Evolutionary conservation across 495 filamentous ascomycete species (phyloP).

Genomic region (Lasiosphaeria hispida): DNA sequence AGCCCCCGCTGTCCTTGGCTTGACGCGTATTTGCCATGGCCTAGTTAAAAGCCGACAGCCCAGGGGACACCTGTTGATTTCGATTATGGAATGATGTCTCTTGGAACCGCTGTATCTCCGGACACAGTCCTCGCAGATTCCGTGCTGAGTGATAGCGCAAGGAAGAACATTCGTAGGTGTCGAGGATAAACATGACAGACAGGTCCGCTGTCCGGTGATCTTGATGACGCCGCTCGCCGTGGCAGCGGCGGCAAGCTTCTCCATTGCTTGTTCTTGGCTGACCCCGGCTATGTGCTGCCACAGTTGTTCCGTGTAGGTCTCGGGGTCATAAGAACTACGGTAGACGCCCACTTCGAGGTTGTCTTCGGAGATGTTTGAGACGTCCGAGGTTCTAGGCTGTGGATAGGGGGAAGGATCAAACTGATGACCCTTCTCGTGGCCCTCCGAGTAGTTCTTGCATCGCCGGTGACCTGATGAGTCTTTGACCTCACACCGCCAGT

Average conservation of each 20-base stretch:
- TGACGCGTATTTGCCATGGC: constrained; percentile 27
- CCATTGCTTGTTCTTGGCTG: not conserved
- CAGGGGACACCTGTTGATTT: constrained; percentile 10
- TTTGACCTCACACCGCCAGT: constrained; percentile 23
- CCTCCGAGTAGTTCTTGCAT: constrained; percentile 21
- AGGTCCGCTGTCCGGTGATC: constrained; percentile 32
- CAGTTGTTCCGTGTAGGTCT: constrained; percentile 2
- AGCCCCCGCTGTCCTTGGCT: constrained; percentile 34
- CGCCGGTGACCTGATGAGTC: constrained; percentile 13
- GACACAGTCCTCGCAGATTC: constrained; percentile 37
- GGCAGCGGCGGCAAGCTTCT: constrained; percentile 6
- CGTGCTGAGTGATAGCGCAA: constrained; percentile 33
- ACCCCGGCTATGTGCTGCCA: constrained; percentile 9
- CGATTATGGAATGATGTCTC: constrained; percentile 9
- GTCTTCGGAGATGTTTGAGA: constrained; percentile 5
- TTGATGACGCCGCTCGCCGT: constrained; percentile 2
- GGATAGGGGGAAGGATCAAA: constrained; percentile 6
- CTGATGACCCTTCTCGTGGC: constrained; percentile 25
- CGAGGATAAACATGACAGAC: constrained; percentile 39
- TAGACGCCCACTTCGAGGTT: constrained; percentile 5
- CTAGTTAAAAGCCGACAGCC: constrained; percentile 8
- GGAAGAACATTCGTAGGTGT: constrained; percentile 36
- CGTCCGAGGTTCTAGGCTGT: not conserved
- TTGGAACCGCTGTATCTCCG: constrained; percentile 18
- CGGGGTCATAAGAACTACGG: constrained; percentile 7